A percentile compares a stretch with the other conserved stretches of the same genome.
These are phyloP conservation scores for Globisporangium nodosum DNA, from an alignment of 352 stramenopile genomes.

Conservation along the genomic window DNA sequence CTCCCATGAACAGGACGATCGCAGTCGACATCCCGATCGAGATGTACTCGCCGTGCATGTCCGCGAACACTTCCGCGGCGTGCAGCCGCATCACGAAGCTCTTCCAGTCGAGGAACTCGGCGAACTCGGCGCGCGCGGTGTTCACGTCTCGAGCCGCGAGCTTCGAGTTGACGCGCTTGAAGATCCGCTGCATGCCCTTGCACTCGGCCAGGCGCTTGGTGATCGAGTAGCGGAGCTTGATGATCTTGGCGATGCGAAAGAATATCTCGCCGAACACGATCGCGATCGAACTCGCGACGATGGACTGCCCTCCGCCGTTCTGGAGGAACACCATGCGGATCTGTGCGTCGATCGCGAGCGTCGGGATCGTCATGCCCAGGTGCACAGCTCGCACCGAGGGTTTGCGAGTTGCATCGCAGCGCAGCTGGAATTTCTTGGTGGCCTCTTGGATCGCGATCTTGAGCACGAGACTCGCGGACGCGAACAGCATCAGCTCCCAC, in stretches of 20 bases:
- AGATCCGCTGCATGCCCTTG: constrained; percentile 21
- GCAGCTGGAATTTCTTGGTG: constrained; percentile 20
- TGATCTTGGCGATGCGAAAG: constrained; percentile 31
- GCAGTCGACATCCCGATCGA: constrained; percentile 29
- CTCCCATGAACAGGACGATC: constrained; percentile 16
- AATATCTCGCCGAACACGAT: constrained; percentile 26
- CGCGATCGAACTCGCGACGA: constrained; percentile 17
- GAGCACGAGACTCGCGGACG: constrained; percentile 18
- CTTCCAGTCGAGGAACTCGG: constrained; percentile 35
- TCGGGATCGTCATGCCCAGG: constrained; percentile 25
- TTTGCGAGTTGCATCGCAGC: constrained; percentile 5
- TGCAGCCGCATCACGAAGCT: constrained; percentile 26
- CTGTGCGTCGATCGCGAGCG: constrained; percentile 25
- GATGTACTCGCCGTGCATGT: constrained; percentile 50
- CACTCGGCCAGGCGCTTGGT: constrained; percentile 17
- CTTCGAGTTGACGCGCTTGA: constrained; percentile 29
- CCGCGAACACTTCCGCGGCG: constrained; percentile 39
- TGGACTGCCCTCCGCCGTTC: constrained; percentile 7
- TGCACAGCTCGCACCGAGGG: constrained; percentile 19
- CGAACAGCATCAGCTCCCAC: constrained; percentile 23
- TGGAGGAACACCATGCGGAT: constrained; percentile 33
- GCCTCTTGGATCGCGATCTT: constrained; percentile 29
- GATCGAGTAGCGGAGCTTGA: constrained; percentile 19
- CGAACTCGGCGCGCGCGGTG: constrained; percentile 22
- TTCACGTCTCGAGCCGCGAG: constrained; percentile 15